These are phyloP conservation scores for Darksidea phi DNA, from an alignment of 495 filamentous ascomycete genomes.

Conservation along the genomic window DNA sequence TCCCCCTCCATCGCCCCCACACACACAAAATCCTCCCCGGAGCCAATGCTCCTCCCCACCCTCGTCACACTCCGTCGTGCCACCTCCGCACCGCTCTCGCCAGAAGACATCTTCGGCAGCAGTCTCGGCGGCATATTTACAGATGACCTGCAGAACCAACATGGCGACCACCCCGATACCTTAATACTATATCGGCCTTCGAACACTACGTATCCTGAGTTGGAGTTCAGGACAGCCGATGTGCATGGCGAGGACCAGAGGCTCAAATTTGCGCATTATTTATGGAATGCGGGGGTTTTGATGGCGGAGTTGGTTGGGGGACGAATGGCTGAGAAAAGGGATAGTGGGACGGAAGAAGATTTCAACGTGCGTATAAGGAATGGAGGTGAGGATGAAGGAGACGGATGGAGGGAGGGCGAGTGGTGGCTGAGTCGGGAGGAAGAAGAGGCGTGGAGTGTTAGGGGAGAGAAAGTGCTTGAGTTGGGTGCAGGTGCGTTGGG, in stretches of 20 bases:
- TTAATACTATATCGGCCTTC: conserved; percentile 58
- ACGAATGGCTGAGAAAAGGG: conserved; percentile 4
- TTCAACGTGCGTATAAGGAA: conserved; percentile 9
- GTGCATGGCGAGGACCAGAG: conserved; percentile 57
- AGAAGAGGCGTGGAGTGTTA: conserved; percentile 50
- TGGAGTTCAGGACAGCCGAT: conserved; percentile 55
- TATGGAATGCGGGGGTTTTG: conserved; percentile 81
- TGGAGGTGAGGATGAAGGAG: conserved; percentile 24
- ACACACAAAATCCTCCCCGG: too few species aligned
- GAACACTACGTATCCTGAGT: conserved; percentile 45
- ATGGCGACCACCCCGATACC: conserved; percentile 66
- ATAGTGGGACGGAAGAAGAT: conserved; percentile 21
- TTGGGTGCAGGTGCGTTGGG: conserved; percentile 58
- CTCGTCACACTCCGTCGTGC: conserved; percentile 16
- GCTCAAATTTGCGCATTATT: conserved; percentile 73
- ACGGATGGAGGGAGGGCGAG: conserved; percentile 46
- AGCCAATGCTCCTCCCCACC: conserved; percentile 19
- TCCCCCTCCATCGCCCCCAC: background rate
- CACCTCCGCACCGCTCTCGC: conserved; percentile 16
- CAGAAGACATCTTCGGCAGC: conserved; percentile 65
- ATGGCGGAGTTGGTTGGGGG: conserved; percentile 68
- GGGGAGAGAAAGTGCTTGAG: conserved; percentile 56
- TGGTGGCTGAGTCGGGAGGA: conserved; percentile 35
- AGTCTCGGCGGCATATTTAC: conserved; percentile 72
- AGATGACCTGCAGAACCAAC: conserved; percentile 69